Evolutionary conservation across 805 yeast genomes (phyloP).

Genomic region (Wickerhamomyces queroliae): DNA sequence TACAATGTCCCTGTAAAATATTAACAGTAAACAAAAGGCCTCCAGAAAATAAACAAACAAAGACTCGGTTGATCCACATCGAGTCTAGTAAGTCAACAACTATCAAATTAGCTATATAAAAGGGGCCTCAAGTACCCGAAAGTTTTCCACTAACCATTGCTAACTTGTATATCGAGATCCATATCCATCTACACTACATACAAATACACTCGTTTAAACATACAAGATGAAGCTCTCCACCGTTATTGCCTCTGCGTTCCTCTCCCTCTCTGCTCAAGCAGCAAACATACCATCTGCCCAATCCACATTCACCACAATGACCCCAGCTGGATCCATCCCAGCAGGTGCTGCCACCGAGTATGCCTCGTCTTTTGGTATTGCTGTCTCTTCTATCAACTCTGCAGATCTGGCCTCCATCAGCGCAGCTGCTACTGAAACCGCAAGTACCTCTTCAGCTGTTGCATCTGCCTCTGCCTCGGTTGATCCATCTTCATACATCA

Average conservation of each 20-base stretch:
- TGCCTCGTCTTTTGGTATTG: slow-evolving; percentile 40
- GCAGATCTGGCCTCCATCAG: slow-evolving; percentile 16
- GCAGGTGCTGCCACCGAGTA: slow-evolving; percentile 30
- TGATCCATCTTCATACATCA: slow-evolving; percentile 8
- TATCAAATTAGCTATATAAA: neutral
- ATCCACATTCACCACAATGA: slow-evolving; percentile 21
- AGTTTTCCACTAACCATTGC: no score
- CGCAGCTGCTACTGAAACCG: slow-evolving; percentile 24
- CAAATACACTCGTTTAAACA: neutral
- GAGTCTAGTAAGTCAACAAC: no score
- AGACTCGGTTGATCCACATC: neutral
- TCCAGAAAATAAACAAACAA: neutral
- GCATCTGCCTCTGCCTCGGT: slow-evolving; percentile 7
- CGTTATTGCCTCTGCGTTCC: neutral
- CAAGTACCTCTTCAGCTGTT: slow-evolving; percentile 18
- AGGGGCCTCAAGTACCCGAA: no score
- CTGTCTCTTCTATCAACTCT: slow-evolving; percentile 19
- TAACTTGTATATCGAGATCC: neutral
- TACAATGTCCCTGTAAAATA: no score
- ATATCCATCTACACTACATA: neutral
- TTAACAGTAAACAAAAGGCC: no score
- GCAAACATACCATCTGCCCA: neutral
- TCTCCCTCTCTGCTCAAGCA: neutral
- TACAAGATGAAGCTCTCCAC: neutral
- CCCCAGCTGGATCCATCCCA: slow-evolving; percentile 34